phyloP scores from a whole-genome alignment of 2,329 filamentous ascomycete genomes.

The Xylaria digitata region DNA sequence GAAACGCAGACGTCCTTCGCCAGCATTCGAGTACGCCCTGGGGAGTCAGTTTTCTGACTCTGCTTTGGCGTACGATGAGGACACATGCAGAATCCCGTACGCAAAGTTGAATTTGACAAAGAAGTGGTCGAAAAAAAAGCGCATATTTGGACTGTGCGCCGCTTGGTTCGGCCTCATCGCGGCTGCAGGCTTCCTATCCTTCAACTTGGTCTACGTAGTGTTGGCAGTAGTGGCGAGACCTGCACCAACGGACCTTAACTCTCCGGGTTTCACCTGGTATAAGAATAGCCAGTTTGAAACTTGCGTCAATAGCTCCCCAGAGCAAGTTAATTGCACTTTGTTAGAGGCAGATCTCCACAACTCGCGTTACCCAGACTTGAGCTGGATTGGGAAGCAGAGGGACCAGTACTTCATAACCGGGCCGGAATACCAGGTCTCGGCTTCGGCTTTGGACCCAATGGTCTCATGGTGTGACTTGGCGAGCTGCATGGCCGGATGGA shows the following conservation, averaged over 20 bases:
- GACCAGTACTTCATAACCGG: conserved; percentile 4
- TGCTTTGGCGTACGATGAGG: background rate
- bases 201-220: background rate
- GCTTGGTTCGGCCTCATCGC: background rate
- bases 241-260: background rate
- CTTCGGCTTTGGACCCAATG: conserved; percentile 2
- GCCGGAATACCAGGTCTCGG: conserved; percentile 4
- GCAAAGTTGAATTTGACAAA: background rate
- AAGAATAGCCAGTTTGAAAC: conserved; percentile 7
- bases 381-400: conserved; percentile 5
- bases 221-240: conserved; percentile 5
- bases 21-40: background rate
- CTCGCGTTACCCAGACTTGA: conserved; percentile 2
- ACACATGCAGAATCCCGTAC: background rate
- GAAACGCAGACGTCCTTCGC: background rate
- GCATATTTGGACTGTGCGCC: background rate
- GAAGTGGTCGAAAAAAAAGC: background rate
- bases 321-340: conserved; percentile 4
- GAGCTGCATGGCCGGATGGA: conserved; percentile 6
- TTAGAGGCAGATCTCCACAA: background rate
- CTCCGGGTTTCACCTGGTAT: conserved; percentile 2
- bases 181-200: background rate
- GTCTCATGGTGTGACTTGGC: conserved; percentile 5
- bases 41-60: background rate
- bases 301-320: conserved; percentile 5